Evolutionary conservation across 306 rosid genomes (phyloP).

Genomic region (Cucurbita argyrosperma): DNA sequence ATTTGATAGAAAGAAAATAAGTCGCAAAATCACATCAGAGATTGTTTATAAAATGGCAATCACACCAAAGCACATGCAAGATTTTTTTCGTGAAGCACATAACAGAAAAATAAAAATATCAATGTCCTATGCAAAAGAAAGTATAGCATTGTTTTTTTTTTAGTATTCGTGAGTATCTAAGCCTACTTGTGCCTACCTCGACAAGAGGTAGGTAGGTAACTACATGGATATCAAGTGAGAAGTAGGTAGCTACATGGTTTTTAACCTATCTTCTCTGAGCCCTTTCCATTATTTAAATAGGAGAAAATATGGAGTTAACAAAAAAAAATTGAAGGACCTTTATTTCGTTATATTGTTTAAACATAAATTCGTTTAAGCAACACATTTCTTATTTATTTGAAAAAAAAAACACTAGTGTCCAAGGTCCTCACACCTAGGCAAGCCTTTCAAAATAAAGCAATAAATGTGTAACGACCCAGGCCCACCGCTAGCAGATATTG

Average conservation of each 20-base stretch:
- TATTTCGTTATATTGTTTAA: background rate
- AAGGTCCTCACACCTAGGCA: background rate
- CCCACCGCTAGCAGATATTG: too few species aligned
- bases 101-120: background rate
- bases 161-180: background rate
- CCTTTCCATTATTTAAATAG: background rate
- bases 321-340: background rate
- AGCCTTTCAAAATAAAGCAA: background rate
- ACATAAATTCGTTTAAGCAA: background rate
- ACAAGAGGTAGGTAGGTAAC: too few species aligned
- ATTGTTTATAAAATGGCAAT: background rate
- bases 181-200: too few species aligned
- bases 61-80: background rate
- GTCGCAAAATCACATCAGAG: background rate
- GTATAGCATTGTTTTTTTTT: background rate
- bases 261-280: background rate
- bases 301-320: background rate
- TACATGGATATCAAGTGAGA: background rate
- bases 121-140: background rate
- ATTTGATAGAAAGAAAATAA: background rate
- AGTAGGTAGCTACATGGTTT: background rate
- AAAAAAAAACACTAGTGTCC: background rate
- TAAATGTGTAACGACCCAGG: background rate
- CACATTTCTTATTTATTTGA: background rate
- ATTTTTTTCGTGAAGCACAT: background rate